These are phyloP conservation scores for Neonectria hederae DNA, from an alignment of 2,329 filamentous ascomycete species.

Conservation along the genomic window DNA sequence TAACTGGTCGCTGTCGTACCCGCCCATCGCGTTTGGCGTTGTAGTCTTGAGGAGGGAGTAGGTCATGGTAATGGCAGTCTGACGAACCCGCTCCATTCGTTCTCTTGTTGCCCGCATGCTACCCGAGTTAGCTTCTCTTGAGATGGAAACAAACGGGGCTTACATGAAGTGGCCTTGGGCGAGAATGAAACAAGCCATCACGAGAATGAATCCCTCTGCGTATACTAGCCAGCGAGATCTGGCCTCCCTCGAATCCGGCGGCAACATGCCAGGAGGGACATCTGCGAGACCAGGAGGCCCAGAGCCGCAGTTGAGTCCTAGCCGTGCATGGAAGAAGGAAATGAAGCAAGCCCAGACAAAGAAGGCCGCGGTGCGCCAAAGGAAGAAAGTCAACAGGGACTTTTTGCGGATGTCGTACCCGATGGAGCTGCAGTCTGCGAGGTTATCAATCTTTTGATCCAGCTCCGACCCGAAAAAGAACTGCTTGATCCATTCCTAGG, in stretches of 20 bases:
- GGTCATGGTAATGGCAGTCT: slow-evolving; percentile 30
- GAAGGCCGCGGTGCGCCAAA: slow-evolving; percentile 16
- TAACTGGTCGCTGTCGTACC: slow-evolving; percentile 15
- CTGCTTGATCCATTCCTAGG: neutral
- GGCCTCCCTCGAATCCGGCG: neutral
- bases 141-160: neutral
- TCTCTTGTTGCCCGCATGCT: slow-evolving; percentile 36
- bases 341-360: slow-evolving; percentile 22
- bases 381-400: neutral
- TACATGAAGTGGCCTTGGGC: slow-evolving; percentile 38
- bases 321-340: slow-evolving; percentile 12
- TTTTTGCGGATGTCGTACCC: slow-evolving; percentile 23
- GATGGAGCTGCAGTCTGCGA: slow-evolving; percentile 24
- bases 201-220: slow-evolving; percentile 22
- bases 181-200: slow-evolving; percentile 26
- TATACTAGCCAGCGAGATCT: slow-evolving; percentile 14
- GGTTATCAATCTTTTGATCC: slow-evolving; percentile 34
- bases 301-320: slow-evolving; percentile 18
- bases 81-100: slow-evolving; percentile 34
- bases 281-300: neutral
- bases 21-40: neutral
- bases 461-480: slow-evolving; percentile 32
- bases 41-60: slow-evolving; percentile 38
- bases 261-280: no score
- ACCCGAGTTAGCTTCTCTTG: neutral